Percentiles rank a stretch among this genome's conserved stretches.
These are phyloP conservation scores for Solanum pimpinellifolium DNA, from an alignment of 257 asterid genomes.

Conservation along the genomic window DNA sequence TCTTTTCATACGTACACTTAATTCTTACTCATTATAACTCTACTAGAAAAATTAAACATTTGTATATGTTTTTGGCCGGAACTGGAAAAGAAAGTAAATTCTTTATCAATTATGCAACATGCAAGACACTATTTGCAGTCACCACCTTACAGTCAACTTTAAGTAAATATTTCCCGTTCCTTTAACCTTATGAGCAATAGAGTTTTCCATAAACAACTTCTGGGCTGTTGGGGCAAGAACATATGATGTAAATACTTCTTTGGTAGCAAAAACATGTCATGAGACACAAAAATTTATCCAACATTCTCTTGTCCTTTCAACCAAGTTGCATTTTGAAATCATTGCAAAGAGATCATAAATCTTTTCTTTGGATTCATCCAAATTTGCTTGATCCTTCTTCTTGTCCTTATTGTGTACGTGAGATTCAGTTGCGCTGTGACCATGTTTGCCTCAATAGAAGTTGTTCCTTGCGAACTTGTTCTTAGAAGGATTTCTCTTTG, in stretches of 20 bases:
- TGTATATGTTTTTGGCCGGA: too few relatives aligned
- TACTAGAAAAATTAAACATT: too few relatives aligned
- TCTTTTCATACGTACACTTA: too few relatives aligned
- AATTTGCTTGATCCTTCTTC: not conserved
- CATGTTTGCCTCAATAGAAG: not conserved
- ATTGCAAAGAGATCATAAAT: too few relatives aligned
- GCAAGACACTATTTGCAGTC: too few relatives aligned
- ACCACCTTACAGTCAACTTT: too few relatives aligned
- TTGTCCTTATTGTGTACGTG: not conserved
- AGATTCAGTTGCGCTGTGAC: not conserved
- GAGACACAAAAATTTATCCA: not conserved
- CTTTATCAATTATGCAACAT: too few relatives aligned
- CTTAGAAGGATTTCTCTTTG: not conserved
- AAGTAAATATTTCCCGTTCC: too few relatives aligned
- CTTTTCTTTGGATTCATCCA: not conserved
- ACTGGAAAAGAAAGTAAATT: too few relatives aligned
- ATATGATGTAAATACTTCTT: not conserved
- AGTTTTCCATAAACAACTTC: too few relatives aligned
- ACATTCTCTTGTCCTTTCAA: not conserved
- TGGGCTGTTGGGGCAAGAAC: not conserved
- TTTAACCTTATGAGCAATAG: rapidly evolving
- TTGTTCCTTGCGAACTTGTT: not conserved
- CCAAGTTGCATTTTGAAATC: not conserved
- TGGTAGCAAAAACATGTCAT: not conserved
- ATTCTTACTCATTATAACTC: too few relatives aligned